Percentiles rank a stretch among this genome's conserved stretches.
These are phyloP conservation scores for Dipodascopsis uninucleata DNA, from an alignment of 805 yeast genomes.

Conservation along the genomic window DNA sequence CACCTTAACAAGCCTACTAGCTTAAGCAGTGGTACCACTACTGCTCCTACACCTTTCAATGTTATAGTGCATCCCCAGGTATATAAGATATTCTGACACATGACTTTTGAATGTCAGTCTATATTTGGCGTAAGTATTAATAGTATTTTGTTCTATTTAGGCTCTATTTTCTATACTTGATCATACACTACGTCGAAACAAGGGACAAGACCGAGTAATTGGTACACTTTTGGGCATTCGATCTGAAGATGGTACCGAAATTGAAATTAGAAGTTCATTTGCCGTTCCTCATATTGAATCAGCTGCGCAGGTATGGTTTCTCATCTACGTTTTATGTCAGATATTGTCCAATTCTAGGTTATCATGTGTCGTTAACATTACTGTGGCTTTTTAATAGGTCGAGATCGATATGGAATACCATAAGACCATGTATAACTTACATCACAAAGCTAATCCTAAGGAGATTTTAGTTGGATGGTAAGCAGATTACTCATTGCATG, in stretches of 20 bases:
- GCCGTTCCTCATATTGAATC: conserved; percentile 76
- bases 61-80: conserved; percentile 30
- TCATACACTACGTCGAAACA: conserved; percentile 57
- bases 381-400: conserved; percentile 40
- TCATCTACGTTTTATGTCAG: background rate
- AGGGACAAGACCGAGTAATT: conserved; percentile 54
- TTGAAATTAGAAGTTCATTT: conserved; percentile 71
- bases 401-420: conserved; percentile 75
- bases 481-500: conserved; percentile 36
- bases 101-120: background rate
- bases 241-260: conserved; percentile 75
- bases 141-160: conserved; percentile 1
- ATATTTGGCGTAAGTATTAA: too few species aligned
- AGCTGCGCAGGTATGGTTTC: conserved; percentile 51
- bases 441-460: conserved; percentile 75
- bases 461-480: conserved; percentile 84
- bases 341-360: too few species aligned
- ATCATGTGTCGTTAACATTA: background rate
- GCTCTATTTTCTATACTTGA: conserved; percentile 67
- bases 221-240: conserved; percentile 80
- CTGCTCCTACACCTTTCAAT: conserved; percentile 26
- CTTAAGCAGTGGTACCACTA: conserved; percentile 3
- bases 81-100: background rate
- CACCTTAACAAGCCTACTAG: conserved; percentile 26
- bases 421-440: conserved; percentile 62